A percentile compares a stretch with the other conserved stretches of the same genome.
phyloP scores from a whole-genome alignment of 2,329 filamentous ascomycete species.

The Colletotrichum sp. region DNA sequence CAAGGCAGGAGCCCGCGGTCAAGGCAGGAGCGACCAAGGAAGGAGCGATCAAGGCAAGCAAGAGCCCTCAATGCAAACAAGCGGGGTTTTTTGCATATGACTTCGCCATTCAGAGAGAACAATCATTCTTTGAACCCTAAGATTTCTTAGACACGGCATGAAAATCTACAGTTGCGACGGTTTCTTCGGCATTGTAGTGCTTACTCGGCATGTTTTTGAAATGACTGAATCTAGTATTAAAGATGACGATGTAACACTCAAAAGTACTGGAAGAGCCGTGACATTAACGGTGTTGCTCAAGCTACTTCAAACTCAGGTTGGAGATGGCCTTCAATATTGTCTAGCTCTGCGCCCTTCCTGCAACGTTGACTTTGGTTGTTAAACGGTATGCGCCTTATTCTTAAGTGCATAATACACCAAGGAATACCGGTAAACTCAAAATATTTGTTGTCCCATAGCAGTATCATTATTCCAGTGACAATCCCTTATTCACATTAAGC shows the following conservation, averaged over 20 bases:
- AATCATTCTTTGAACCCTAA: rapidly evolving
- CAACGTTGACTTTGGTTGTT: rapidly evolving
- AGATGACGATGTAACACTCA: background rate
- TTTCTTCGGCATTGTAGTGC: rapidly evolving
- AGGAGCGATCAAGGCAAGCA: background rate
- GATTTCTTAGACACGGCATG: background rate
- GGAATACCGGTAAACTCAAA: background rate
- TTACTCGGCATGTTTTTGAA: background rate
- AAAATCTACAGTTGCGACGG: rapidly evolving
- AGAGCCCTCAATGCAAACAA: background rate
- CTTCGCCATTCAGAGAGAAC: background rate
- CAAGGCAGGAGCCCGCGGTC: background rate
- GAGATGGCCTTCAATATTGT: background rate
- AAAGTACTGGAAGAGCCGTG: rapidly evolving
- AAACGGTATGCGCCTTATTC: rapidly evolving
- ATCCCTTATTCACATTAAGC: rapidly evolving
- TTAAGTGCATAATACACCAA: rapidly evolving
- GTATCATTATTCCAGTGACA: rapidly evolving
- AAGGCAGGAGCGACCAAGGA: background rate
- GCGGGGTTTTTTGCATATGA: rapidly evolving
- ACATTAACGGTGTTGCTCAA: rapidly evolving
- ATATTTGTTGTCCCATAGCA: rapidly evolving
- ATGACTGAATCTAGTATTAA: background rate
- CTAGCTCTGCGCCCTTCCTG: background rate
- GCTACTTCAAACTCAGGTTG: background rate